These are phyloP conservation scores for Ramularia collo-cygni DNA, from an alignment of 2,329 filamentous ascomycete genomes.

Conservation along the genomic window DNA sequence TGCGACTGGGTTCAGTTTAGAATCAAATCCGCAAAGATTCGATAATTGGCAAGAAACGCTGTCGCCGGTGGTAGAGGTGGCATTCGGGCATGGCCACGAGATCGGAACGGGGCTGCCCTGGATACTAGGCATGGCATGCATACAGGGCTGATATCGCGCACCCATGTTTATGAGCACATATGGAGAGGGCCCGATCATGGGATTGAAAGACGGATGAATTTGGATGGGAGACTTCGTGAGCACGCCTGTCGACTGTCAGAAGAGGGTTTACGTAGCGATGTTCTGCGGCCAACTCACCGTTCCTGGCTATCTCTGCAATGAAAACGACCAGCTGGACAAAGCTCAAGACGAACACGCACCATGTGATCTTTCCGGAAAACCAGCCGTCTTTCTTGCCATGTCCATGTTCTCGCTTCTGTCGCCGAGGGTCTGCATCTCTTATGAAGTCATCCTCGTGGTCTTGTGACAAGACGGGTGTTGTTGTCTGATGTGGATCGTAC, in stretches of 20 bases:
- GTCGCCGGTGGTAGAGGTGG: slow-evolving; percentile 54
- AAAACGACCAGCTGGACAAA: slow-evolving; percentile 75
- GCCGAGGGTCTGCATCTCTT: slow-evolving; percentile 27
- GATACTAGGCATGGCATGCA: slow-evolving; percentile 71
- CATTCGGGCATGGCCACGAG: slow-evolving; percentile 73
- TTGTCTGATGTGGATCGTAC: slow-evolving; percentile 32
- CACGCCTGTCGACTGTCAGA: slow-evolving; percentile 45
- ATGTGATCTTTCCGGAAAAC: slow-evolving; percentile 58
- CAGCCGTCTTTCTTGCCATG: slow-evolving; percentile 41
- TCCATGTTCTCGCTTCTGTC: slow-evolving; percentile 13
- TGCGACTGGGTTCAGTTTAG: slow-evolving; percentile 59
- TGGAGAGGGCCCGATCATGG: slow-evolving; percentile 91
- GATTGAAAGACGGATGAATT: slow-evolving; percentile 82
- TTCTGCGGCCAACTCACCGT: slow-evolving; percentile 51
- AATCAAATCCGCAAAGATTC: slow-evolving; percentile 75
- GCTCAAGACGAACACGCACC: slow-evolving; percentile 76
- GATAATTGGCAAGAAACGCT: slow-evolving; percentile 62
- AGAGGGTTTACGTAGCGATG: not conserved
- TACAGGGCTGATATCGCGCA: slow-evolving; percentile 84
- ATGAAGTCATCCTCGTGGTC: slow-evolving; percentile 34
- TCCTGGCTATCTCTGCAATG: slow-evolving; percentile 78
- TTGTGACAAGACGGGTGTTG: slow-evolving; percentile 35
- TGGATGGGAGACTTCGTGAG: slow-evolving; percentile 72
- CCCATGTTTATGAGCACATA: slow-evolving; percentile 96
- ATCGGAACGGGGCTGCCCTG: slow-evolving; percentile 44